Evolutionary conservation across 1,284 basidiomycete genomes (phyloP), one percentile per base, ranked within the genome.

Genomic region (Mycena sp.): DNA sequence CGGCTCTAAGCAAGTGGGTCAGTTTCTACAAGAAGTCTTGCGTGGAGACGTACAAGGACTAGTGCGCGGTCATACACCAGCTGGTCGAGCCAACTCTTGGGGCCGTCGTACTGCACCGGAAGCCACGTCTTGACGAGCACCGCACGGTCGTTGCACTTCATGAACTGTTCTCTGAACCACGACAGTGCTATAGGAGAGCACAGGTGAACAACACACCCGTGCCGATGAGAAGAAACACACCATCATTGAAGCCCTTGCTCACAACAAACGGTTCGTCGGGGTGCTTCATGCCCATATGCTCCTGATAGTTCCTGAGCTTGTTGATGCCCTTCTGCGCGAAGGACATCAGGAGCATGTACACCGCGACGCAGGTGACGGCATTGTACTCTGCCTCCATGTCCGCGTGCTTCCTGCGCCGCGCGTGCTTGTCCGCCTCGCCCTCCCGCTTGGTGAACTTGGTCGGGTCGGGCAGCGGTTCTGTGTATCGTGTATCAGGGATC

Each of bases 311-410:
- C 61, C 87, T 80, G 64, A 93, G 79, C 71, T 85, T 85, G 69
- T 95, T 88, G 62, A 97, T 95, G 11, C 95, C 97, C 74, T 91
- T 92, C 77, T 96, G 93, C 61, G 96, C 88, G 76, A 99, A 98
- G 0, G 90, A 87, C 85, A 99, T 91, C 43, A 97, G 85, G 67
- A 96, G 92, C 82, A 98, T 91, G 80, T 98, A 99, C 56, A 99
- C 85, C 41, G 96, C 91, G 38, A 98, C 89, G 57, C 88, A 90
- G 0, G 91, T 91, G 79, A 96, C 85, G 79, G 91, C 89, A 69
- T 95, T 81, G 81, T 92, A 82, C 71, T 92, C 91, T 16, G 89
- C 89, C 71, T 92, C 90, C 71, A 87, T 81, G 68, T 91, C 90
- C 21, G 88, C 87, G 61, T 88, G 84, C 73, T 86, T 86, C 67